Evolutionary conservation across 306 rosid species (phyloP).

Genomic region (Cucurbita moschata): DNA sequence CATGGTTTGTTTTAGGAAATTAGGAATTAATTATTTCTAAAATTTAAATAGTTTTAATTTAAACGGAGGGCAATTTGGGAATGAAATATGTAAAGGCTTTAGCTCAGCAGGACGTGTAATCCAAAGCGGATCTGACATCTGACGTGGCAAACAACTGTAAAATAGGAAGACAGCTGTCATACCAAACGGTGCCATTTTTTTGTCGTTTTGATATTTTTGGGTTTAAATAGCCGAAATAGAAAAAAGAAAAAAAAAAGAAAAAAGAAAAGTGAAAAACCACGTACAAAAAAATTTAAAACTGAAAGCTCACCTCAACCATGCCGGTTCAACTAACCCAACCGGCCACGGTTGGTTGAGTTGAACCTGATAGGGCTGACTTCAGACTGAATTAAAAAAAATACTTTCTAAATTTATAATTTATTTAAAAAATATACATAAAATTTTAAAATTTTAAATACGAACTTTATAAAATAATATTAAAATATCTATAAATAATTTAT

Average conservation of each 20-base stretch:
- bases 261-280: too few relatives aligned
- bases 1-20: too few relatives aligned
- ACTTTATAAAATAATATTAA: too few relatives aligned
- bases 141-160: not conserved
- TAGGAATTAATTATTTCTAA: too few relatives aligned
- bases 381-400: too few relatives aligned
- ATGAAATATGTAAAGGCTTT: not conserved
- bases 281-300: not conserved
- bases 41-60: too few relatives aligned
- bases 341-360: not conserved
- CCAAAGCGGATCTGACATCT: not conserved
- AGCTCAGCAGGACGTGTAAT: not conserved
- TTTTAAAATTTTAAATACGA: too few relatives aligned
- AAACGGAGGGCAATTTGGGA: too few relatives aligned
- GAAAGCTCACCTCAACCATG: not conserved
- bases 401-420: too few relatives aligned
- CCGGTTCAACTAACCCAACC: conserved; percentile 8
- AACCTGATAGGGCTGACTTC: too few relatives aligned
- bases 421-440: too few relatives aligned
- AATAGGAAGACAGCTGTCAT: not conserved
- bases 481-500: too few relatives aligned
- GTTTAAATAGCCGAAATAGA: not conserved
- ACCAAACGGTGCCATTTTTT: not conserved
- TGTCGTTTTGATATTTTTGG: not conserved
- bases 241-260: not conserved